Evolutionary conservation across 192 early-diverging fungal genomes (phyloP), one percentile per base, ranked within the genome.

Genomic region (Umbelopsis vinacea): DNA sequence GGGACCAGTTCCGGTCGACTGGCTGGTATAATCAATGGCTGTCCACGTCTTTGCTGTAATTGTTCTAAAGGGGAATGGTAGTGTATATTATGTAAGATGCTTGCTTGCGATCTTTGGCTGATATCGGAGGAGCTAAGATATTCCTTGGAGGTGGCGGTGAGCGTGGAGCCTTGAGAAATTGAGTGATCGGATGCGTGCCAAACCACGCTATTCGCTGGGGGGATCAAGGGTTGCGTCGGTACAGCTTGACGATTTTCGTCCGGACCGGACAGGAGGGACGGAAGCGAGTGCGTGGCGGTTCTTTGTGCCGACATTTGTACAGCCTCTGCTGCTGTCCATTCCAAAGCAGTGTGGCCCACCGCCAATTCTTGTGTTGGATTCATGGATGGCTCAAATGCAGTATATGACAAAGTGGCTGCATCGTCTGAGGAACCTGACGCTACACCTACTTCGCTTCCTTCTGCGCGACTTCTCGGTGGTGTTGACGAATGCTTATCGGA

Each of bases 61-160:
- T 35, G 57, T n/a, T 63, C 57, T n/a, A 63, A 37, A 37, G 57
- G 57, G 3, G 57, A 63, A 33, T 63, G 57, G 33, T 63, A 63
- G 14, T 63, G 29, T 12, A 50, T 15, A 63, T 63, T 35, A 14
- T 63, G 57, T 37, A 63, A 63, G 12, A 63, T 37, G 19, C 57
- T 63, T 35, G 57, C 57, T 63, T 63, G 57, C 11, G 57, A 37
- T 0, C 57, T 22, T 37, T 63, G 57, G 33, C 57, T 63, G 57
- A 63, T 63, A 63, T 63, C 57, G 11, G 57, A 63, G 12, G 57
- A 63, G 33, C 57, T 63, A 14, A 29, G 26, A n/a, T 63, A 63
- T 35, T 63, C 57, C 19, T 63, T 63, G 33, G 57, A 63, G 17
- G 57, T 63, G 0, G 33, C 11, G 1, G 57, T 63, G 11, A 63